Conservation (phyloP, 306 rosid genomes). For the Vachellia pachyceras region DNA sequence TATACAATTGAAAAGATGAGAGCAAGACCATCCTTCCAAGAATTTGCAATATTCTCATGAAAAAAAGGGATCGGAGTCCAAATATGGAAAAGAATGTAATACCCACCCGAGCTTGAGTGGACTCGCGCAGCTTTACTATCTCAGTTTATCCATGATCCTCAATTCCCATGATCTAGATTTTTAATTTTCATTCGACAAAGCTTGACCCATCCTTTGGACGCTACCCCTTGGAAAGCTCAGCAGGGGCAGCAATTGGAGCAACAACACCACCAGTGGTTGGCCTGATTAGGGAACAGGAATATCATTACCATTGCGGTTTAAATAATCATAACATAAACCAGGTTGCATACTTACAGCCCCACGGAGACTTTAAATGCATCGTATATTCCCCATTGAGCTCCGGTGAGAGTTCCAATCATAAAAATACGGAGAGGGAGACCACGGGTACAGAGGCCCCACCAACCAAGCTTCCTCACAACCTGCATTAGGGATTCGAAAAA, state of each 20-base stretch:
- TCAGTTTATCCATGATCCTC: conserved; percentile 54
- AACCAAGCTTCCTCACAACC: conserved; percentile 90
- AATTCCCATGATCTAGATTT: conserved; percentile 44
- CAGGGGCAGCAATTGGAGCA: no score
- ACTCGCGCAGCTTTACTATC: conserved; percentile 53
- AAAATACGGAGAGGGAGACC: conserved; percentile 98
- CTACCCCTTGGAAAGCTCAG: conserved; percentile 44
- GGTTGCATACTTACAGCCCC: conserved; percentile 75
- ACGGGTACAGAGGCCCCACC: conserved; percentile 83
- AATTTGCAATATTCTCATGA: conserved; percentile 35
- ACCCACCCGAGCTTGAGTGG: conserved; percentile 47
- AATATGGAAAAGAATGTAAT: conserved; percentile 51
- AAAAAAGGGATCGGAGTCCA: conserved; percentile 50
- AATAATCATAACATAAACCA: neutral
- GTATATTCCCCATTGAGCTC: conserved; percentile 97
- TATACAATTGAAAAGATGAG: conserved; percentile 59
- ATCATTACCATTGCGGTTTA: neutral
- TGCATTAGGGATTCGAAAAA: conserved; percentile 38
- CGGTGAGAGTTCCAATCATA: conserved; percentile 97
- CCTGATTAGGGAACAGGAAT: conserved; percentile 51
- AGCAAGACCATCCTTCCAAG: conserved; percentile 79
- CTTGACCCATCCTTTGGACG: conserved; percentile 13
- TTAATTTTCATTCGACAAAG: conserved; percentile 40
- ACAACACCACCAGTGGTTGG: conserved; percentile 94
- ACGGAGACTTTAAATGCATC: conserved; percentile 95